phyloP scores from a whole-genome alignment of 768 basidiomycete genomes.

The Kwoniella dendrophila region DNA sequence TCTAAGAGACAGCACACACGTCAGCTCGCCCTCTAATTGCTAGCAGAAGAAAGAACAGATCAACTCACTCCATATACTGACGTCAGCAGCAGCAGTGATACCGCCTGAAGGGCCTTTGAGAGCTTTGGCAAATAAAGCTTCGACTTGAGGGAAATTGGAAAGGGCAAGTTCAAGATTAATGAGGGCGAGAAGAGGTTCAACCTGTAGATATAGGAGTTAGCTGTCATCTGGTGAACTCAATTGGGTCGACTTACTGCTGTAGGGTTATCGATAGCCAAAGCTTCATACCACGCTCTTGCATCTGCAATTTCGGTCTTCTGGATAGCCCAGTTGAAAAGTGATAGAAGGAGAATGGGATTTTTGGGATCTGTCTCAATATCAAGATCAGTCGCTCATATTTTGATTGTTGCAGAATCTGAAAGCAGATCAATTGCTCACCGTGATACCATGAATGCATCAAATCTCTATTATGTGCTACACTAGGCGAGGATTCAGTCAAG shows the following conservation, averaged over 20 bases:
- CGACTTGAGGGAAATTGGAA: conserved; percentile 71
- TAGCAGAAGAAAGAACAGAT: neutral
- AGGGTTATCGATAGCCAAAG: conserved; percentile 79
- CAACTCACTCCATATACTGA: conserved; percentile 72
- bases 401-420: neutral
- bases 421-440: conserved; percentile 33
- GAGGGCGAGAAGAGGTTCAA: conserved; percentile 61
- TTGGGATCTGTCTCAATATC: conserved; percentile 29
- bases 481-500: conserved; percentile 39
- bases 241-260: conserved; percentile 73
- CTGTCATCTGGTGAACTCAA: neutral
- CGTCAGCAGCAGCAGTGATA: conserved; percentile 71
- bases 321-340: conserved; percentile 75
- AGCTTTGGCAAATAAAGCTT: conserved; percentile 85
- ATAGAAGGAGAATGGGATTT: conserved; percentile 65
- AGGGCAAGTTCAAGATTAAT: conserved; percentile 58
- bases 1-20: too few species aligned
- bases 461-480: conserved; percentile 41
- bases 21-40: too few species aligned
- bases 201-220: conserved; percentile 33
- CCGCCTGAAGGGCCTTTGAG: conserved; percentile 59
- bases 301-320: conserved; percentile 73
- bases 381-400: neutral
- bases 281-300: conserved; percentile 79
- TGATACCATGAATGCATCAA: conserved; percentile 41